Evolutionary conservation across 139 green algal genomes (phyloP), one percentile per base, ranked within the genome.

Genomic region (Coccomyxa sp.): DNA sequence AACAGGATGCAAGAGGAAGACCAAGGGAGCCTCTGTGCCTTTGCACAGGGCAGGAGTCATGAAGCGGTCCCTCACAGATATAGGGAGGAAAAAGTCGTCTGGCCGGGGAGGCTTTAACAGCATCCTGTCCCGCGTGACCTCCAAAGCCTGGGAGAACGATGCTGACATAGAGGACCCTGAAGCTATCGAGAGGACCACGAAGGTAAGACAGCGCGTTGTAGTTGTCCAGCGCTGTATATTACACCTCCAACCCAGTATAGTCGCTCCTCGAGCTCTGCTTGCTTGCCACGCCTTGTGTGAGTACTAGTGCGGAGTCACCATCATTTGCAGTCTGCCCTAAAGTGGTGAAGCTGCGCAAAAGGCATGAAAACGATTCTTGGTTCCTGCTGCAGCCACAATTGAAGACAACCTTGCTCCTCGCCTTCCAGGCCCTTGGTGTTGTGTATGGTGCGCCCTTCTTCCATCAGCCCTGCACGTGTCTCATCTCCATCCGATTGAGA

Each of bases 391-490:
- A 80, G 76, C 23, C 15, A 31, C 31, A 59, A 1, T 63, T 3
- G 76, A 60, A 38, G 77, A 31, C 60, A 3, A 57, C 87, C 13
- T 13, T 87, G 3, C 57, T 80, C 13, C 82, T 91, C 13, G 79
- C 86, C 13, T 84, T 84, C 31, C 67, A 81, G 25, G 81, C 86
- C 14, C 16, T 90, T 75, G 88, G 88, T 16, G 83, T 91, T 0
- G 83, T 91, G 13, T 91, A 90, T 81, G 91, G 92, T 21, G 86
- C 27, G 71, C 71, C 25, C 9, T 10, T 32, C 31, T 31, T 45
- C 17, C 68, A 16, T 77, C 14, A 38, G n/a, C 71, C 9, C n/a
- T 77, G 71, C 71, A 45, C 9, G 71, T 18, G 23, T 38, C n/a
- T n/a, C n/a, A n/a, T n/a, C n/a, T n/a, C n/a, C n/a, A n/a, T 10